These are phyloP conservation scores for Paecilomyces sp. DNA, from an alignment of 2,329 filamentous ascomycete species.

Conservation along the genomic window DNA sequence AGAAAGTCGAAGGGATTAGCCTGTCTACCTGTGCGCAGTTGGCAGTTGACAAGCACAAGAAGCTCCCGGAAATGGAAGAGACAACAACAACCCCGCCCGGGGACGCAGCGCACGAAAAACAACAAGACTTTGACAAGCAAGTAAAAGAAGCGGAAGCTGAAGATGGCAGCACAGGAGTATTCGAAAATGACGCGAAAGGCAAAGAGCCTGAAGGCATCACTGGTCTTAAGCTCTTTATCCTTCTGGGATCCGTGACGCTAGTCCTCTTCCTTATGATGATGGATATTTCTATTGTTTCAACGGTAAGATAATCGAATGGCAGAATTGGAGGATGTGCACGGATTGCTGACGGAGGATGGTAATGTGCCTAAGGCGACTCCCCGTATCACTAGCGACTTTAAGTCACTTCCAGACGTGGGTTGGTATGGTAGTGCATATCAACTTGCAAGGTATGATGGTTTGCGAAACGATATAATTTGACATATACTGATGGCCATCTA, in stretches of 20 bases:
- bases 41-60: neutral
- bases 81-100: neutral
- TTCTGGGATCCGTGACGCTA: slow-evolving; percentile 31
- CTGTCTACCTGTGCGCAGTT: neutral
- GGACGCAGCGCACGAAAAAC: neutral
- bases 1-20: neutral
- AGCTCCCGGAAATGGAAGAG: neutral
- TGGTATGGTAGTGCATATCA: slow-evolving; percentile 35
- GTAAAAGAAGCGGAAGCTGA: neutral
- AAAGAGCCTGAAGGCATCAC: slow-evolving; percentile 7
- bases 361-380: slow-evolving; percentile 40
- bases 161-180: slow-evolving; percentile 1
- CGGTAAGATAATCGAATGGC: slow-evolving; percentile 22
- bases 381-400: slow-evolving; percentile 39
- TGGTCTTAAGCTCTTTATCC: slow-evolving; percentile 9
- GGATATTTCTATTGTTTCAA: slow-evolving; percentile 48
- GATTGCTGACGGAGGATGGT: neutral
- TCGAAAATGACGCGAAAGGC: slow-evolving; percentile 1
- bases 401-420: slow-evolving; percentile 25
- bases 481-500: slow-evolving; percentile 16
- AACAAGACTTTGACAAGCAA: neutral
- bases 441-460: slow-evolving; percentile 26
- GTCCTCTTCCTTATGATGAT: slow-evolving; percentile 42
- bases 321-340: neutral
- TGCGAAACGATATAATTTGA: neutral